Evolutionary conservation across 805 yeast species (phyloP).

Genomic region (Monosporozyma siamensis): DNA sequence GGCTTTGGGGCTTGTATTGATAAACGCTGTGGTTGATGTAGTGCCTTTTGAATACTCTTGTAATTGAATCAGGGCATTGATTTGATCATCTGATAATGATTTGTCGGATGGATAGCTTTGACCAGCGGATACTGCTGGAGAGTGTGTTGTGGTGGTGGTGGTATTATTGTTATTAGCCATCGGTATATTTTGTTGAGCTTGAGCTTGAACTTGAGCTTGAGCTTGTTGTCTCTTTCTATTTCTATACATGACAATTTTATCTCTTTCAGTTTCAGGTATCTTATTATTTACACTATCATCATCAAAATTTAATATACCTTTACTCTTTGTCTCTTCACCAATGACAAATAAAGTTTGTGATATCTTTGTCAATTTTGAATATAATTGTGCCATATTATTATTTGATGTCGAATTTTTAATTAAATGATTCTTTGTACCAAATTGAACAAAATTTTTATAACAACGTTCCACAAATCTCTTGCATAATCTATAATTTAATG

Average conservation of each 20-base stretch:
- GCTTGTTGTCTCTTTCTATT: background rate
- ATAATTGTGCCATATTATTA: conserved; percentile 17
- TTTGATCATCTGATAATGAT: background rate
- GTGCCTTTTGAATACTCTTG: conserved; percentile 26
- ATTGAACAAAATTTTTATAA: conserved; percentile 38
- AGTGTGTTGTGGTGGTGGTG: too few relatives aligned
- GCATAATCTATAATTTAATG: conserved; percentile 40
- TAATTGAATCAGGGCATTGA: conserved; percentile 6
- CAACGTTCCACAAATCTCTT: conserved; percentile 57
- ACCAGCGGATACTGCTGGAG: too few relatives aligned
- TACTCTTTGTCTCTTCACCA: conserved; percentile 30
- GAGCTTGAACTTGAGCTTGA: conserved; percentile 4
- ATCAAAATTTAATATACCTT: conserved; percentile 23
- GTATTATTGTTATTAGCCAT: conserved; percentile 4
- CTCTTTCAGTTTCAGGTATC: conserved; percentile 18
- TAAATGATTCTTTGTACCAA: conserved; percentile 32
- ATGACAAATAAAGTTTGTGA: conserved; percentile 28
- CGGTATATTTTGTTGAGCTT: conserved; percentile 8
- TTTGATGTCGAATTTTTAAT: conserved; percentile 17
- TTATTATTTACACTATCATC: conserved; percentile 16
- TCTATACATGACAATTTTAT: conserved; percentile 10
- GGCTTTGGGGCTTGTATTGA: conserved; percentile 31
- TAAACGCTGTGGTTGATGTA: conserved; percentile 18
- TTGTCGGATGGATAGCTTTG: too few relatives aligned
- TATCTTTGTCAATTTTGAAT: conserved; percentile 25